Conservation (phyloP, 495 filamentous ascomycete species). For the Penicillium taxi region DNA sequence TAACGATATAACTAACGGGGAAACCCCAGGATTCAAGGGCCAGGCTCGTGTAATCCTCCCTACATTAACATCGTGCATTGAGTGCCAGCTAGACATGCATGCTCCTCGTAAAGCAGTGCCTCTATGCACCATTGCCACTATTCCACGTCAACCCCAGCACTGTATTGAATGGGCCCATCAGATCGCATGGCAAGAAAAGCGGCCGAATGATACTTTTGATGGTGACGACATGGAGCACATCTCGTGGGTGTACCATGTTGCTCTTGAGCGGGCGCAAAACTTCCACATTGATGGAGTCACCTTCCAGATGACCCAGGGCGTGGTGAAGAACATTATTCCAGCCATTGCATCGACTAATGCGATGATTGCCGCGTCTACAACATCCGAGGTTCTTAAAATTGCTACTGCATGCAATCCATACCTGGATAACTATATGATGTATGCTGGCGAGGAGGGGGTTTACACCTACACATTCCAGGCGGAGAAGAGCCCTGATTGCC, state of each 20-base stretch:
- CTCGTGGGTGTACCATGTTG: slow-evolving; percentile 89
- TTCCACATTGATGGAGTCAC: slow-evolving; percentile 92
- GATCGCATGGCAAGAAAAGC: slow-evolving; percentile 60
- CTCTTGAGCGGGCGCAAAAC: slow-evolving; percentile 68
- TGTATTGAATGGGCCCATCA: slow-evolving; percentile 99
- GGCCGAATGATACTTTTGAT: slow-evolving; percentile 61
- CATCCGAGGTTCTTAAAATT: slow-evolving; percentile 96
- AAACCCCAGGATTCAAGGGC: slow-evolving; percentile 80
- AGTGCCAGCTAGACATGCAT: slow-evolving; percentile 98
- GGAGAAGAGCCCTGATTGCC: slow-evolving; percentile 85
- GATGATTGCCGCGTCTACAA: slow-evolving; percentile 89
- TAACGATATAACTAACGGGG: slow-evolving; percentile 10
- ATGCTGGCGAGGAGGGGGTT: slow-evolving; percentile 86
- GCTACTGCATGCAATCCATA: slow-evolving; percentile 71
- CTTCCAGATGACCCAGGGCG: slow-evolving; percentile 93
- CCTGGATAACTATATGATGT: slow-evolving; percentile 98
- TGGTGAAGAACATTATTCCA: slow-evolving; percentile 99
- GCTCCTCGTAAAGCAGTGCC: slow-evolving; percentile 89
- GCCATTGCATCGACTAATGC: slow-evolving; percentile 98
- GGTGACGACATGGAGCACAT: slow-evolving; percentile 97
- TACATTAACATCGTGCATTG: slow-evolving; percentile 88
- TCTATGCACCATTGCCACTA: slow-evolving; percentile 92
- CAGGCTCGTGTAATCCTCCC: slow-evolving; percentile 90
- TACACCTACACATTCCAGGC: slow-evolving; percentile 97
- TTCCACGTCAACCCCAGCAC: slow-evolving; percentile 94